phyloP scores from a whole-genome alignment of 192 early-diverging fungal species.

The Coemansia sp. region DNA sequence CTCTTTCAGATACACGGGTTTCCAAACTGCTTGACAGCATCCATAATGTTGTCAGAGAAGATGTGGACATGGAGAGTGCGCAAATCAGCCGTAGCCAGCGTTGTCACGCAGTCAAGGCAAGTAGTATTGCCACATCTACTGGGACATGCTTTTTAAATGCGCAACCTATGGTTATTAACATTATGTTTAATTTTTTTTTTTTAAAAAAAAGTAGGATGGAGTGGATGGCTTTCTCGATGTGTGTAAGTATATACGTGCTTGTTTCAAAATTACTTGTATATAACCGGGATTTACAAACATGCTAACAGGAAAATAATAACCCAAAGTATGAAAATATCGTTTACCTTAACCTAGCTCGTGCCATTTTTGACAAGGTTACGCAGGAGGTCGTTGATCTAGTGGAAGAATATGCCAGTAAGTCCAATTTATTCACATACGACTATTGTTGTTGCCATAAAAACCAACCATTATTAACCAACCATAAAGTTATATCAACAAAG shows the following conservation, averaged over 20 bases:
- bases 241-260: slow-evolving; percentile 42
- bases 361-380: slow-evolving; percentile 45
- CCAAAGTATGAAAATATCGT: background rate
- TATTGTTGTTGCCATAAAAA: too few relatives aligned
- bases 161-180: background rate
- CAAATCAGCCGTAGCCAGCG: slow-evolving; percentile 78
- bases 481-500: background rate
- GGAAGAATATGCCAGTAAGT: slow-evolving; percentile 50
- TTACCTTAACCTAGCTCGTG: slow-evolving; percentile 13
- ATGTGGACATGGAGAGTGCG: slow-evolving; percentile 69
- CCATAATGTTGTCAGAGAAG: slow-evolving; percentile 69
- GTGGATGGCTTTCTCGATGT: slow-evolving; percentile 86
- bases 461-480: too few relatives aligned
- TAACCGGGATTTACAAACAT: too few relatives aligned
- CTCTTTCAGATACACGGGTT: slow-evolving; percentile 47
- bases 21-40: slow-evolving; percentile 53
- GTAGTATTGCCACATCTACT: background rate
- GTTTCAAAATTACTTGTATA: background rate
- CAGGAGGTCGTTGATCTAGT: slow-evolving; percentile 39
- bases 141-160: background rate
- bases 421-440: background rate
- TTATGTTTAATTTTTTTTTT: background rate
- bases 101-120: slow-evolving; percentile 80
- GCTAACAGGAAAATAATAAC: background rate
- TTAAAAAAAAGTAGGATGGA: slow-evolving; percentile 55